These are phyloP conservation scores for Pogostemon cablin DNA, from an alignment of 257 asterid genomes.

Conservation along the genomic window DNA sequence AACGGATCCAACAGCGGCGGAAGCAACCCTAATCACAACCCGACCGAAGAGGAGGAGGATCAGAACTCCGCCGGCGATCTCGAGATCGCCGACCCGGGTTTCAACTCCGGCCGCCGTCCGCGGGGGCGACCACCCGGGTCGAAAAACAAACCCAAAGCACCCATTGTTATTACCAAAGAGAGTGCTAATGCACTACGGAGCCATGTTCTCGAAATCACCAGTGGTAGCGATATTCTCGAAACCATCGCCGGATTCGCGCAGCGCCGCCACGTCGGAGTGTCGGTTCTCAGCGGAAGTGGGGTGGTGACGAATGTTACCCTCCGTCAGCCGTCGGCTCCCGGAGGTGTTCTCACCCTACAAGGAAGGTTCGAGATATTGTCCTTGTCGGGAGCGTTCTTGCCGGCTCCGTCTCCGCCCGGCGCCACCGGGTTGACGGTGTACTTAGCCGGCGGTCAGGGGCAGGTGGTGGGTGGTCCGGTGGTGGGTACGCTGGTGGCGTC, in stretches of 20 bases:
- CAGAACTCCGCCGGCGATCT: conserved; percentile 49
- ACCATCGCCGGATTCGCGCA: conserved; percentile 59
- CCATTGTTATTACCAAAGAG: conserved; percentile 67
- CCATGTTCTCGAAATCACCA: conserved; percentile 68
- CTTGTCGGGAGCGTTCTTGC: conserved; percentile 72
- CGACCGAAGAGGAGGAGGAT: conserved; percentile 42
- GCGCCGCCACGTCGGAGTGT: conserved; percentile 69
- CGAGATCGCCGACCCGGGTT: conserved; percentile 51
- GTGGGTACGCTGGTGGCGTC: conserved; percentile 62
- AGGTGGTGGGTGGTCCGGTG: conserved; percentile 76
- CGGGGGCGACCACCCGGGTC: conserved; percentile 82
- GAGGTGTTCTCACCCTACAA: conserved; percentile 56
- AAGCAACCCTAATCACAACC: conserved; percentile 54
- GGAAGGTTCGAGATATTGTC: conserved; percentile 78
- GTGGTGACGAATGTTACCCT: conserved; percentile 57
- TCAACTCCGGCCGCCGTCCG: conserved; percentile 57
- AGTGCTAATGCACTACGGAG: conserved; percentile 77
- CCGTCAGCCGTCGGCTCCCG: conserved; percentile 62
- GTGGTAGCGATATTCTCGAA: conserved; percentile 60
- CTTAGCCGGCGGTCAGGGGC: conserved; percentile 82
- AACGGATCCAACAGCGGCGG: conserved; percentile 46
- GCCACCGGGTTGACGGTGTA: conserved; percentile 67
- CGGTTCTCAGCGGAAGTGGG: conserved; percentile 76
- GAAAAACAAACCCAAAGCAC: conserved; percentile 70
- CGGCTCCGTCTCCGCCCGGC: conserved; percentile 62